These are phyloP conservation scores for Chaetomium cochliodes DNA, from an alignment of 495 filamentous ascomycete species.

Conservation along the genomic window DNA sequence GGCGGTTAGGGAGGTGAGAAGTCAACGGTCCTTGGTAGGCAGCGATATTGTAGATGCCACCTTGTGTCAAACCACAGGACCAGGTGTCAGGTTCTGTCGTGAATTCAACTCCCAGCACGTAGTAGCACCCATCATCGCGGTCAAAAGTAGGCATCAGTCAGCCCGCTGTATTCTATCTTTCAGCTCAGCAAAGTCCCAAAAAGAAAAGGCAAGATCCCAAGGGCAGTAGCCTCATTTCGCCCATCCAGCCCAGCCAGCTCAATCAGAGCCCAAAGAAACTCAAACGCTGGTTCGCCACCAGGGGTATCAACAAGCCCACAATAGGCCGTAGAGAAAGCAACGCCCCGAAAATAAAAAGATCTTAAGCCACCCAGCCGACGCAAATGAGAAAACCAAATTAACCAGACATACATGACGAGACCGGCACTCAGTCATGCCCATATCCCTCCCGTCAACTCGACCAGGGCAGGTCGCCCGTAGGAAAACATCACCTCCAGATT, in stretches of 20 bases:
- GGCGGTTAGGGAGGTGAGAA: not conserved
- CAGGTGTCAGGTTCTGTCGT: no score
- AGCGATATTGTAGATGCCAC: not conserved
- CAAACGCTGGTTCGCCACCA: slow-evolving; percentile 11
- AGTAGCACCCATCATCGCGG: not conserved
- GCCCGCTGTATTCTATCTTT: not conserved
- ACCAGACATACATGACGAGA: not conserved
- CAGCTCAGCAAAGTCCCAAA: not conserved
- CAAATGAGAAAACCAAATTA: not conserved
- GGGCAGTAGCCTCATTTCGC: not conserved
- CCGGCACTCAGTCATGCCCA: not conserved
- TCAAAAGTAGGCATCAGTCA: not conserved
- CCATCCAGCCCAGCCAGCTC: not conserved
- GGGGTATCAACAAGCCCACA: slow-evolving; percentile 18
- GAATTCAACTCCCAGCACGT: no score
- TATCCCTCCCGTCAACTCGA: not conserved
- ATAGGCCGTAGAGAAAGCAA: not conserved
- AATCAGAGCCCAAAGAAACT: slow-evolving; percentile 8
- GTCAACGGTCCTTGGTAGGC: not conserved
- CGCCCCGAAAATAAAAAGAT: not conserved
- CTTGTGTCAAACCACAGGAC: not conserved
- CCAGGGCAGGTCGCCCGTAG: not conserved
- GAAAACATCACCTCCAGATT: not conserved
- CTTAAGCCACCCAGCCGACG: not conserved
- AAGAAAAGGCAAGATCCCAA: not conserved